Evolutionary conservation across 495 filamentous ascomycete genomes (phyloP).

Genomic region (Aspergillus wentii): DNA sequence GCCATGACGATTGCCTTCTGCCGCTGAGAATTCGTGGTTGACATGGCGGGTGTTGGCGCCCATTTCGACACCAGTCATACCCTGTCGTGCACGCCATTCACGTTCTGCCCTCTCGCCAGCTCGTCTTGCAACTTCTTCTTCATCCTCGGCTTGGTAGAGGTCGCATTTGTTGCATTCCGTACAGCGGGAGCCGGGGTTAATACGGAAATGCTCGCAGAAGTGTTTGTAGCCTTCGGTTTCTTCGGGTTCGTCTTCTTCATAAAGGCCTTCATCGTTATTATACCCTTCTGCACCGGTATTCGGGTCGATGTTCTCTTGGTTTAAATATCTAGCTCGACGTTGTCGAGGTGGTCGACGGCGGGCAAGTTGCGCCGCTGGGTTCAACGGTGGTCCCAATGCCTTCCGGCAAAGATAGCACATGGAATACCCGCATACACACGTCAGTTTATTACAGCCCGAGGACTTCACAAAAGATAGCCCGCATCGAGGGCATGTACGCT

Average conservation of each 20-base stretch:
- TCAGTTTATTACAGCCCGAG: conserved; percentile 92
- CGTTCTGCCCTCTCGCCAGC: conserved; percentile 77
- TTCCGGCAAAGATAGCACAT: conserved; percentile 93
- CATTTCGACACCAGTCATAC: conserved; percentile 14
- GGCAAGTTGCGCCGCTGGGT: conserved; percentile 4
- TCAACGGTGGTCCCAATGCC: conserved; percentile 31
- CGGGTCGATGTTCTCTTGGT: conserved; percentile 16
- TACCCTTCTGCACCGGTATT: conserved; percentile 4
- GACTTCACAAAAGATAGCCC: conserved; percentile 86
- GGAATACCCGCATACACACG: conserved; percentile 94
- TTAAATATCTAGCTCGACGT: background rate
- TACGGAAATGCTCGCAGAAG: conserved; percentile 93
- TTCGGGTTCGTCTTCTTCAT: conserved; percentile 28
- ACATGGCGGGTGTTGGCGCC: conserved; percentile 21
- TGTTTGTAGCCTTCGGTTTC: conserved; percentile 74
- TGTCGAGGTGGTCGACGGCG: conserved; percentile 4
- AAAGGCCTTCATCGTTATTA: conserved; percentile 12
- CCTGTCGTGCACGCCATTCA: conserved; percentile 72
- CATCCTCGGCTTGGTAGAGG: conserved; percentile 82
- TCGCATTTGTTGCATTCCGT: conserved; percentile 81
- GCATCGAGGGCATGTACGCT: conserved; percentile 90
- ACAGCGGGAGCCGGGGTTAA: conserved; percentile 63
- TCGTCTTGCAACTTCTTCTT: conserved; percentile 66
- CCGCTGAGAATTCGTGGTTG: conserved; percentile 30
- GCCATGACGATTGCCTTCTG: conserved; percentile 8